Evolutionary conservation across 2,329 filamentous ascomycete species (phyloP).

Genomic region (Niveomyces coronatus): DNA sequence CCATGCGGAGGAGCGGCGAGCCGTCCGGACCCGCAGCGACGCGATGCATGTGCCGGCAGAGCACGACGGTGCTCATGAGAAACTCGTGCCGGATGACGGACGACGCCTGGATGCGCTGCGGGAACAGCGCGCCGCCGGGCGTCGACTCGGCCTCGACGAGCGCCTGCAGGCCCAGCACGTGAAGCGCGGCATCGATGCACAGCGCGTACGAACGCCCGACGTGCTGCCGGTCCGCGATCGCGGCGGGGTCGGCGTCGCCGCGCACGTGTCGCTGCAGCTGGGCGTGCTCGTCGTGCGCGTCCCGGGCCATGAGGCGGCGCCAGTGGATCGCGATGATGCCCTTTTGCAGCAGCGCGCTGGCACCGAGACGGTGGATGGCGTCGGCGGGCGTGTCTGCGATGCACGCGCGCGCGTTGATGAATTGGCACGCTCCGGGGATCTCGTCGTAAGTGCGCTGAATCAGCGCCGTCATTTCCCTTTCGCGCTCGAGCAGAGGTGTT

Average conservation of each 20-base stretch:
- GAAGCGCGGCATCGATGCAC: conserved; percentile 3
- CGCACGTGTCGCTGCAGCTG: background rate
- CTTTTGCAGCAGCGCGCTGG: conserved; percentile 6
- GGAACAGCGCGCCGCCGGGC: conserved; percentile 5
- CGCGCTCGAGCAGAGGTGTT: background rate
- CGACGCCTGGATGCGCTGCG: conserved; percentile 7
- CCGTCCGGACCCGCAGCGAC: conserved; percentile 2
- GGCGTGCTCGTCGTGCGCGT: background rate
- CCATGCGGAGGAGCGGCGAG: conserved; percentile 3
- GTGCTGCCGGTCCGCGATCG: background rate
- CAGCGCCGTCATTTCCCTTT: background rate
- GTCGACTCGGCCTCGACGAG: conserved; percentile 5
- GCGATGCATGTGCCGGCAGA: conserved; percentile 8
- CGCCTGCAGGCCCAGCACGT: conserved; percentile 4
- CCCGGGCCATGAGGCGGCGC: conserved; percentile 3
- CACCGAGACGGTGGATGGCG: conserved; percentile 4
- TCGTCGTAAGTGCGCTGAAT: conserved; percentile 2
- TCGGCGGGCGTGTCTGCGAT: conserved; percentile 5
- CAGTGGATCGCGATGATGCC: conserved; percentile 6
- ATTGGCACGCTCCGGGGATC: conserved; percentile 5
- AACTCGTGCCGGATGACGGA: conserved; percentile 8
- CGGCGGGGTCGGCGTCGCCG: background rate
- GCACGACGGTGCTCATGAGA: conserved; percentile 8
- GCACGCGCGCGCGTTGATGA: conserved; percentile 2
- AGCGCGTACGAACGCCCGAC: background rate